Evolutionary conservation across 2,329 filamentous ascomycete genomes (phyloP).

Genomic region (Xylaria sp.): DNA sequence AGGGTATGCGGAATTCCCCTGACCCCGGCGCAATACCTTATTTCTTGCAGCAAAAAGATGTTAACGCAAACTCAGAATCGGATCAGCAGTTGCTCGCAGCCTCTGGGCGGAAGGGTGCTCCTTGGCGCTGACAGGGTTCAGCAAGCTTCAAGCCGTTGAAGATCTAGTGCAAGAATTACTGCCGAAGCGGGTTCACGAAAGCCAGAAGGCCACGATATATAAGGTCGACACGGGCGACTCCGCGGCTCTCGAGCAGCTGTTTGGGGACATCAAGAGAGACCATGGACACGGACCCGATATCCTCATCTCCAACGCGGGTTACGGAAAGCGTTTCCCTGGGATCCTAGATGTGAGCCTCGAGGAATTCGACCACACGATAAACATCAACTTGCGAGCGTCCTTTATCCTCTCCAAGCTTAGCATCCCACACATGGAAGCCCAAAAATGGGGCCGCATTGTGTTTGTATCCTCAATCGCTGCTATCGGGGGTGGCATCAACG

Average conservation of each 20-base stretch:
- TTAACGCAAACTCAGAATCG: slow-evolving; percentile 38
- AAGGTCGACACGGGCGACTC: slow-evolving; percentile 62
- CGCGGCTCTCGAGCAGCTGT: slow-evolving; percentile 59
- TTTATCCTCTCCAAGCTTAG: slow-evolving; percentile 66
- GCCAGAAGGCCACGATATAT: slow-evolving; percentile 55
- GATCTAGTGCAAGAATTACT: slow-evolving; percentile 38
- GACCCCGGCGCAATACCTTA: no score
- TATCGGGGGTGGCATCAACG: slow-evolving; percentile 67
- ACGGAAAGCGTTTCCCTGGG: slow-evolving; percentile 63
- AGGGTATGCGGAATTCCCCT: slow-evolving; percentile 34
- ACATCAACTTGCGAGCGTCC: slow-evolving; percentile 65
- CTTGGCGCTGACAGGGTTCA: slow-evolving; percentile 43
- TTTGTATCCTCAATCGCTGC: slow-evolving; percentile 69
- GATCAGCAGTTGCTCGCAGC: slow-evolving; percentile 42
- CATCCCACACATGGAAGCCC: slow-evolving; percentile 64
- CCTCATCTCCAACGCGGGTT: slow-evolving; percentile 69
- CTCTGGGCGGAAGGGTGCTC: slow-evolving; percentile 44
- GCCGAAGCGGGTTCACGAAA: slow-evolving; percentile 37
- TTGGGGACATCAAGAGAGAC: slow-evolving; percentile 56
- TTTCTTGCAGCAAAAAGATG: background rate
- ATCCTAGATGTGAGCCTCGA: slow-evolving; percentile 65
- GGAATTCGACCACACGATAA: slow-evolving; percentile 68
- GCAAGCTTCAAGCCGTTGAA: slow-evolving; percentile 38
- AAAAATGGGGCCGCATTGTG: slow-evolving; percentile 67
- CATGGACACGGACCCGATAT: slow-evolving; percentile 65